Conservation (phyloP, 1,139 yeast species). For the Scheffersomyces illinoinensis region DNA sequence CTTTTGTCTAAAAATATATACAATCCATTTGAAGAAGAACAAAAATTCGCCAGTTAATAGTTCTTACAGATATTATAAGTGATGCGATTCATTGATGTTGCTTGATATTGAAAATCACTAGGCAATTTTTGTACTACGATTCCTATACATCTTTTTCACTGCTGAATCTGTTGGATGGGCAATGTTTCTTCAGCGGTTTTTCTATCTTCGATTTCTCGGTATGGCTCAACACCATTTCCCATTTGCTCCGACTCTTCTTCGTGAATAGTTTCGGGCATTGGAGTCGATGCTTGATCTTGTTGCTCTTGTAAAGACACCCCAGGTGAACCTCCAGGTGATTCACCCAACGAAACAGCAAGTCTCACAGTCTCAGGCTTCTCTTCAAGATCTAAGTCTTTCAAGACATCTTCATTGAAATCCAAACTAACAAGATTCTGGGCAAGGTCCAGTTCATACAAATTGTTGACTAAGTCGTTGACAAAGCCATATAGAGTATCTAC, state of each 20-base stretch:
- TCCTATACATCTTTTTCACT: background rate
- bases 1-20: constrained; percentile 80
- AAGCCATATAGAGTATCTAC: constrained; percentile 55
- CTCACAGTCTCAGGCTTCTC: background rate
- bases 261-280: background rate
- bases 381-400: constrained; percentile 16
- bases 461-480: constrained; percentile 30
- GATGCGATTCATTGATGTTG: background rate
- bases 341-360: background rate
- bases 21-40: constrained; percentile 79
- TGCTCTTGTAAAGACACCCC: background rate
- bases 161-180: background rate
- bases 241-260: background rate
- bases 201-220: background rate
- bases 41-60: constrained; percentile 6
- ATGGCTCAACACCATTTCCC: background rate
- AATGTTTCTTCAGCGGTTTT: background rate
- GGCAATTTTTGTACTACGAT: background rate
- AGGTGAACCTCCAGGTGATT: background rate
- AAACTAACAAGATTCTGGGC: constrained; percentile 3
- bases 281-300: background rate
- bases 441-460: constrained; percentile 19
- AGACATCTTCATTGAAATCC: constrained; percentile 25
- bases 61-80: background rate
- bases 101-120: background rate